Percentiles rank a stretch among this genome's conserved stretches.
Conservation (phyloP, 192 early-diverging fungal species). For the Paraglomus occultum region DNA sequence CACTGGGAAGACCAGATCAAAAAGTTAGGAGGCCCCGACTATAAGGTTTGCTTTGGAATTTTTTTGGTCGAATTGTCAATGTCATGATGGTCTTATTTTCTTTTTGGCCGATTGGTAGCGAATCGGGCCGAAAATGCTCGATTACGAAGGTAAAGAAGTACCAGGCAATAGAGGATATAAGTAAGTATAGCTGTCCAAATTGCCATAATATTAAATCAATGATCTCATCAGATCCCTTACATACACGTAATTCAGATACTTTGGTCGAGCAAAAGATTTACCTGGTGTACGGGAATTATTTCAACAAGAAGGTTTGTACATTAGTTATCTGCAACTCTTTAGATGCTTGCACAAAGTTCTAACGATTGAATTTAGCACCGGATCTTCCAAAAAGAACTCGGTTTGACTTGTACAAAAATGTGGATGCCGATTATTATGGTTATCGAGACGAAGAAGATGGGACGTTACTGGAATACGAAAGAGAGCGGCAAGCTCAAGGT, state of each 20-base stretch:
- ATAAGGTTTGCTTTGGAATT: slow-evolving; percentile 54
- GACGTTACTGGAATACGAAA: slow-evolving; percentile 74
- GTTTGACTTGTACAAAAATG: slow-evolving; percentile 68
- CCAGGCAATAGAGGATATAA: slow-evolving; percentile 91
- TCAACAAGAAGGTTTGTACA: slow-evolving; percentile 62
- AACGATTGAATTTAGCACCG: slow-evolving; percentile 30
- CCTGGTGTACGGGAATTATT: slow-evolving; percentile 93
- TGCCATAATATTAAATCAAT: no score
- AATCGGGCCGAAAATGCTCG: slow-evolving; percentile 73
- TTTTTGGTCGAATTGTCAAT: background rate
- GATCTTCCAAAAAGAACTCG: slow-evolving; percentile 55
- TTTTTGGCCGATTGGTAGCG: slow-evolving; percentile 42
- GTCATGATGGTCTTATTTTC: background rate
- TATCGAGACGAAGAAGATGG: slow-evolving; percentile 93
- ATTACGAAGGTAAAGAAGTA: slow-evolving; percentile 85
- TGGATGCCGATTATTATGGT: slow-evolving; percentile 95
- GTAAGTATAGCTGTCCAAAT: slow-evolving; percentile 36
- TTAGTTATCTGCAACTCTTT: background rate
- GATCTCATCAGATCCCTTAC: no score
- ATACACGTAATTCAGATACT: slow-evolving; percentile 60
- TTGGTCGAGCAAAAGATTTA: slow-evolving; percentile 93
- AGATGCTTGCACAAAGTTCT: background rate
- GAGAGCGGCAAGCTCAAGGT: slow-evolving; percentile 53
- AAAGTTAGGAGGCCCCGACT: slow-evolving; percentile 92
- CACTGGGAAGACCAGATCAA: slow-evolving; percentile 90